These are phyloP conservation scores for Lunularia cruciata DNA, from an alignment of 225 moss, liverwort and hornwort genomes.

Conservation along the genomic window DNA sequence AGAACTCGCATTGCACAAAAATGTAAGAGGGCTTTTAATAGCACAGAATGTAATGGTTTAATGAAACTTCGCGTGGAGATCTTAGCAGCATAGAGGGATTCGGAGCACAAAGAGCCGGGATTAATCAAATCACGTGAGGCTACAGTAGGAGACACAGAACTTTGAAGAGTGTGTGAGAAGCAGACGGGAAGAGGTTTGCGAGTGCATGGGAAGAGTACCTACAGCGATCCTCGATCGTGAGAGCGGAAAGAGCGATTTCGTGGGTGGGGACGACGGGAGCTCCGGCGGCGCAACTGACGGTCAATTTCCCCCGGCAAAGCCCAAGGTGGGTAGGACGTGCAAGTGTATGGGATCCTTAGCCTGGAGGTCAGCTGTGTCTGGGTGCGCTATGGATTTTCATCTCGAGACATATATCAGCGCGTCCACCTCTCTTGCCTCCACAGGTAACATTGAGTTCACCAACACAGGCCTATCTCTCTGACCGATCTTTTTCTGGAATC, in stretches of 20 bases:
- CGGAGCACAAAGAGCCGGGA: not conserved
- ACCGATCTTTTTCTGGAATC: not conserved
- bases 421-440: not conserved
- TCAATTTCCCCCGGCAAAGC: slow-evolving; percentile 6
- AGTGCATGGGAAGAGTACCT: not conserved
- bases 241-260: not conserved
- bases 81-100: no score
- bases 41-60: no score
- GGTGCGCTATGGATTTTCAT: not conserved
- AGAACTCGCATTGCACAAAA: no score
- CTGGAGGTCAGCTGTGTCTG: not conserved
- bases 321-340: slow-evolving; percentile 8
- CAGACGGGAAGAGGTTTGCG: not conserved
- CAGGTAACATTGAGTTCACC: not conserved
- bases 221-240: not conserved
- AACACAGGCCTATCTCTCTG: not conserved
- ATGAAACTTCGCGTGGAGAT: no score
- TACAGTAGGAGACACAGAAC: not conserved
- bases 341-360: not conserved
- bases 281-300: slow-evolving; percentile 2
- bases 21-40: no score
- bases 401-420: not conserved
- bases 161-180: not conserved
- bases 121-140: not conserved
- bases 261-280: not conserved